A percentile compares a stretch with the other conserved stretches of the same genome.
Conservation (phyloP, 2,329 filamentous ascomycete species). For the Lecanicillium sp. region DNA sequence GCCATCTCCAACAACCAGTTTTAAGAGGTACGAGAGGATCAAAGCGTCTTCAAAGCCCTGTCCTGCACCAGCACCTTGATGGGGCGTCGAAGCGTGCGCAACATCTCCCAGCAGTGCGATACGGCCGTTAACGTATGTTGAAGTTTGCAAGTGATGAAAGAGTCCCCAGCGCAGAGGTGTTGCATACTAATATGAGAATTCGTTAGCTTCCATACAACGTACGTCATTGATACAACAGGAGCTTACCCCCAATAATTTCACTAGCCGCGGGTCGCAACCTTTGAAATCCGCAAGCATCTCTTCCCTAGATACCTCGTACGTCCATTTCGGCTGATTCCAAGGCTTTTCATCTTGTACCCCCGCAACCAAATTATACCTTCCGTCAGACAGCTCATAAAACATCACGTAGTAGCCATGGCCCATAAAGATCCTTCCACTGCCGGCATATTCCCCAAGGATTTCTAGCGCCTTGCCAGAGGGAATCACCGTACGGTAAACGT, state of each 20-base stretch:
- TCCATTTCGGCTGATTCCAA: not conserved
- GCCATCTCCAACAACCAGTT: not conserved
- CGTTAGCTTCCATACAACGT: not conserved
- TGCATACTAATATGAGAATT: not conserved
- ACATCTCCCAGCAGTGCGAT: slow-evolving; percentile 37
- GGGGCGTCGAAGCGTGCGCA: slow-evolving; percentile 38
- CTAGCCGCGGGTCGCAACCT: not conserved
- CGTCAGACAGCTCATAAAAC: not conserved
- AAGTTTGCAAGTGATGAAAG: not conserved
- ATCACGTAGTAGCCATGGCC: not conserved
- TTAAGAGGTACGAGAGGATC: slow-evolving; percentile 13
- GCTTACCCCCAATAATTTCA: not conserved
- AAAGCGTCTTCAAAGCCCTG: slow-evolving; percentile 29
- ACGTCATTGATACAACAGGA: not conserved
- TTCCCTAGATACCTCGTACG: not conserved
- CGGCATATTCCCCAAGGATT: not conserved
- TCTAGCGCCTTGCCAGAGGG: slow-evolving; percentile 1
- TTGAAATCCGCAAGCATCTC: slow-evolving; percentile 2
- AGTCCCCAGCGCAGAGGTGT: not conserved
- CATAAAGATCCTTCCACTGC: not conserved
- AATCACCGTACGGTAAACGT: not conserved
- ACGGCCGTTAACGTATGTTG: slow-evolving; percentile 15
- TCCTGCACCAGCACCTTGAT: slow-evolving; percentile 33
- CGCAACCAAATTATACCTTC: not conserved
- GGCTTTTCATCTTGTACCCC: not conserved